A percentile compares a stretch with the other conserved stretches of the same genome.
These are phyloP conservation scores for Chlamydomonas asymmetrica DNA, from an alignment of 139 green algal genomes.

Conservation along the genomic window DNA sequence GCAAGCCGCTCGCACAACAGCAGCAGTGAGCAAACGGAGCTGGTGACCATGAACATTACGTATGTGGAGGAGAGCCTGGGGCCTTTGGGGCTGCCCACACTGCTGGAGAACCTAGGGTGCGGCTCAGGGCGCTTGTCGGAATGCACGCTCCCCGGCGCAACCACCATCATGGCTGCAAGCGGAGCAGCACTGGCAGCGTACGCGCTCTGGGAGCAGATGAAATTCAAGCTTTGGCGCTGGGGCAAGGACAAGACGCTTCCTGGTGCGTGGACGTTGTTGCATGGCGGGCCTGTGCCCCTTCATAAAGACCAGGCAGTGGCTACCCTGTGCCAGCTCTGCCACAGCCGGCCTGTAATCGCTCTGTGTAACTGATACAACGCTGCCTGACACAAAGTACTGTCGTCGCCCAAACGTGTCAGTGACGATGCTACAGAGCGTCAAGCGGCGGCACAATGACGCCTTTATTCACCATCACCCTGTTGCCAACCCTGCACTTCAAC, in stretches of 20 bases:
- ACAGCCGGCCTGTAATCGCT: too few species aligned
- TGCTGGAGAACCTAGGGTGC: not conserved
- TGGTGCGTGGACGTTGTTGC: slow-evolving; percentile 2
- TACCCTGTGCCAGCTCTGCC: too few species aligned
- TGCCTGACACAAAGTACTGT: not conserved
- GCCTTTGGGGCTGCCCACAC: not conserved
- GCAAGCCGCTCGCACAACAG: too few species aligned
- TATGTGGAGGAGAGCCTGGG: not conserved
- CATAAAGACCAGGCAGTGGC: not conserved
- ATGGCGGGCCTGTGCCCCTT: not conserved
- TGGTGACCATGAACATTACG: slow-evolving; percentile 12
- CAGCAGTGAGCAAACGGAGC: too few species aligned
- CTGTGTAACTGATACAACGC: too few species aligned
- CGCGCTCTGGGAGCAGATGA: slow-evolving; percentile 59
- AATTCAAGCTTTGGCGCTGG: slow-evolving; percentile 42
- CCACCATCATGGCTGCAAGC: slow-evolving; percentile 28
- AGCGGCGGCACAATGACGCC: not conserved
- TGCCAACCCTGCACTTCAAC: not conserved
- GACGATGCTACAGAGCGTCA: too few species aligned
- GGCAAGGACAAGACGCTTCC: slow-evolving; percentile 4
- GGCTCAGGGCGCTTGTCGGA: not conserved
- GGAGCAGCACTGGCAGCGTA: slow-evolving; percentile 40
- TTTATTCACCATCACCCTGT: not conserved
- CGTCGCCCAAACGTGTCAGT: not conserved
- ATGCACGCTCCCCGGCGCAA: slow-evolving; percentile 10